Evolutionary conservation across 495 filamentous ascomycete genomes (phyloP).

Genomic region (Schizothecium vesticola): DNA sequence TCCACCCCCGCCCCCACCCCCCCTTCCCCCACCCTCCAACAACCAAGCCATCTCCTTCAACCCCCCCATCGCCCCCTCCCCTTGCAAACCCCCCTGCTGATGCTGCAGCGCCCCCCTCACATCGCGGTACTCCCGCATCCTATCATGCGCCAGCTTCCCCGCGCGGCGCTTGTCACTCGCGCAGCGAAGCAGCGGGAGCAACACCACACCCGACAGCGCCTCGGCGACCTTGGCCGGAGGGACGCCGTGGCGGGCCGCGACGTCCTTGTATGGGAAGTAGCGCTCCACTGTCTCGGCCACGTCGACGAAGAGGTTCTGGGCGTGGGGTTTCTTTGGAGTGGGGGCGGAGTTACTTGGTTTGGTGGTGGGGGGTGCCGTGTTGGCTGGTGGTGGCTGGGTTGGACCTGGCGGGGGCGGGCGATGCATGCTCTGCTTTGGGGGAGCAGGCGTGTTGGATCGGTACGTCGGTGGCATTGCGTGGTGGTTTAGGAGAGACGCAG

Average conservation of each 20-base stretch:
- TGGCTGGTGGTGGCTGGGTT: neutral
- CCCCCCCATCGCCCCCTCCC: neutral
- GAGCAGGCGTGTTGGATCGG: neutral
- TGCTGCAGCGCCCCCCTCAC: neutral
- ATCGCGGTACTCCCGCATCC: constrained; percentile 5
- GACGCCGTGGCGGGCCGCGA: constrained; percentile 39
- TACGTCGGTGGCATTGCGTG: neutral
- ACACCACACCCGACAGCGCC: constrained; percentile 39
- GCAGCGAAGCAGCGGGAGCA: constrained; percentile 41
- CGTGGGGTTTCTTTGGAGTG: constrained; percentile 18
- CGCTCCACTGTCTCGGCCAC: constrained; percentile 45
- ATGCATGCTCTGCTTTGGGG: neutral
- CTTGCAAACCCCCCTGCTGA: neutral
- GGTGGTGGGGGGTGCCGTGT: neutral
- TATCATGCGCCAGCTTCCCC: constrained; percentile 4
- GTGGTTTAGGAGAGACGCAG: neutral
- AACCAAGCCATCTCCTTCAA: neutral
- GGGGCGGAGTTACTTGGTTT: neutral
- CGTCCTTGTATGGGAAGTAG: constrained; percentile 39
- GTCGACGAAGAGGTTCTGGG: constrained; percentile 40
- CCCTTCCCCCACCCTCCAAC: neutral
- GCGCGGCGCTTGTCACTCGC: constrained; percentile 35
- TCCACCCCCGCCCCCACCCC: neutral
- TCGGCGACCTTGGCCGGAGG: constrained; percentile 42
- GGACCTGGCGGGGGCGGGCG: neutral